Base-by-base conservation (phyloP, 805 yeast genomes). In the Metschnikowia amazonensis region DNA sequence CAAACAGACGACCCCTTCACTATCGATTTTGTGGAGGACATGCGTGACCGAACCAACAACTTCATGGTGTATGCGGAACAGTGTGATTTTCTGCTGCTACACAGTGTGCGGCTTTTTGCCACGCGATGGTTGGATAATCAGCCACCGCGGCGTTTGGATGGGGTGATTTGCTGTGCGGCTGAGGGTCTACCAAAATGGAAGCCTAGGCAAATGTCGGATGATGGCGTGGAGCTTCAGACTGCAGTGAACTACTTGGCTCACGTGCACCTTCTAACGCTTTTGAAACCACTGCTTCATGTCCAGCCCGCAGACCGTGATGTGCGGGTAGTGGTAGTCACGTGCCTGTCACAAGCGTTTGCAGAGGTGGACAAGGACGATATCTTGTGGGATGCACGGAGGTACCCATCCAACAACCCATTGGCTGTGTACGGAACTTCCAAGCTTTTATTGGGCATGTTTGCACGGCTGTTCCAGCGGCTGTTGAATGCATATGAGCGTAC, bases 231-330 rank as follows among this genome's bases (percentile, higher is more conserved):
- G 63, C 62, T 76, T 33, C 98, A 94, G 61, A 76, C 85, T 49
- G 96, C 89, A 2, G 74, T 84, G 29, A 94, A 92, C 65, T 94
- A 85, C 60, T 75, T 83, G 30, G 86, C 85, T 6, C 90, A 89
- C 57, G 87, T 69, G 64, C 97, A 90, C 64, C 70, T 94, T 21
- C 70, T 94, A 45, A 85, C 87, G 2, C 67, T 94, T 24, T 62
- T 94, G 43, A 78, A 82, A n/a, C 98, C 98, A 0, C 78, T 94
- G 8, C 70, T 94, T 44, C 81, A 86, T 52, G 83, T 82, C 1
- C 99, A 94, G 67, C 95, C 97, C 2, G 88, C 96, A 0, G 98
- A 90, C 64, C 76, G 99, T 53, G 98, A 90, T 59, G 96, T 94
- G 2, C 72, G 97, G 36, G 79, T 94, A 4, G 62, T 94, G 2